phyloP scores from a whole-genome alignment of 768 basidiomycete species.

The Amanita thiersii region DNA sequence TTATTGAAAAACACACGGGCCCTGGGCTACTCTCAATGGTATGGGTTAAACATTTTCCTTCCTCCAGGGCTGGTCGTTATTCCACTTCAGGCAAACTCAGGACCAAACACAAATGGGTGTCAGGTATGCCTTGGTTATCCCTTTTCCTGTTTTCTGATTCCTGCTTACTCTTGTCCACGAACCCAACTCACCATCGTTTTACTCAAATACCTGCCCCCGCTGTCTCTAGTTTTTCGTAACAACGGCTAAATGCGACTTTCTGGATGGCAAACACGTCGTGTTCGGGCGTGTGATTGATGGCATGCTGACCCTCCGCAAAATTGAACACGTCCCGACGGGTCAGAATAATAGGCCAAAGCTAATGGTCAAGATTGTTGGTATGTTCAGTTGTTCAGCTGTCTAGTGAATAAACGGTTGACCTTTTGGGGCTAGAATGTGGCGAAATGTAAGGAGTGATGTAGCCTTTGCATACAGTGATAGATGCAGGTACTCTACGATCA shows the following conservation, averaged over 20 bases:
- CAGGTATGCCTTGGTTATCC: slow-evolving; percentile 55
- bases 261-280: slow-evolving; percentile 92
- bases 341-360: slow-evolving; percentile 87
- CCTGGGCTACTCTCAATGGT: slow-evolving; percentile 93
- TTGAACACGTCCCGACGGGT: slow-evolving; percentile 92
- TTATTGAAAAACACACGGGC: slow-evolving; percentile 78
- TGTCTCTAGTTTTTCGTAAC: slow-evolving; percentile 99
- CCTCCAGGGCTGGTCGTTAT: slow-evolving; percentile 4
- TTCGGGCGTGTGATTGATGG: slow-evolving; percentile 89
- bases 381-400: slow-evolving; percentile 14
- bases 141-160: too few species aligned
- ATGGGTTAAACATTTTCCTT: slow-evolving; percentile 11
- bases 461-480: too few species aligned
- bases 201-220: too few species aligned
- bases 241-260: slow-evolving; percentile 88
- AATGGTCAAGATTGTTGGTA: slow-evolving; percentile 81
- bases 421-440: slow-evolving; percentile 36
- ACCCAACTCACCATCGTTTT: too few species aligned
- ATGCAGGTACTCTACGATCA: too few species aligned
- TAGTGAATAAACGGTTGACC: neutral
- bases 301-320: slow-evolving; percentile 92
- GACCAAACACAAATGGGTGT: slow-evolving; percentile 90
- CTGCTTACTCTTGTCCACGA: too few species aligned
- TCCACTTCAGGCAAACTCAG: slow-evolving; percentile 77
- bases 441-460: slow-evolving; percentile 58